Conservation (phyloP, 2,329 filamentous ascomycete species). For the Aspergillus sp. region DNA sequence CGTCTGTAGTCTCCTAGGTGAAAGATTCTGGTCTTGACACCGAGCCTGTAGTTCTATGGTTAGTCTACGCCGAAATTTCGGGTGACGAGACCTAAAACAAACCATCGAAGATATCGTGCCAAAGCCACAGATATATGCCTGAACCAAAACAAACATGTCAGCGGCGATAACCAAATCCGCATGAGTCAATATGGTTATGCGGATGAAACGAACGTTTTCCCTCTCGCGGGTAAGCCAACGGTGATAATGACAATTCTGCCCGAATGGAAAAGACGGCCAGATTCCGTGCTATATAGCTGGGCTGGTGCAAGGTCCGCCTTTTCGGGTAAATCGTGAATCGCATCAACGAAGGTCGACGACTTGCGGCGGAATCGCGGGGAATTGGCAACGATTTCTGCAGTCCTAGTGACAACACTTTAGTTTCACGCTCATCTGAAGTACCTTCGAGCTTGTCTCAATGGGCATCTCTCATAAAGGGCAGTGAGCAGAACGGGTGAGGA, state of each 20-base stretch:
- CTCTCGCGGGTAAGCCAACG: slow-evolving; percentile 86
- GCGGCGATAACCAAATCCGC: background rate
- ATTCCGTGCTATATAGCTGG: slow-evolving; percentile 97
- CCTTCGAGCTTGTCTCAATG: too few species aligned
- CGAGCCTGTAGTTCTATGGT: slow-evolving; percentile 56
- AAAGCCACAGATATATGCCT: slow-evolving; percentile 94
- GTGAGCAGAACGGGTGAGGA: background rate
- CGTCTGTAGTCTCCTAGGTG: slow-evolving; percentile 94
- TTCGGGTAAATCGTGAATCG: slow-evolving; percentile 86
- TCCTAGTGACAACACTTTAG: slow-evolving; percentile 48
- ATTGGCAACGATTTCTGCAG: slow-evolving; percentile 84
- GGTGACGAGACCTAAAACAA: slow-evolving; percentile 21
- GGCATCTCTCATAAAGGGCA: background rate
- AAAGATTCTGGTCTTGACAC: slow-evolving; percentile 96
- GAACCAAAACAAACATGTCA: slow-evolving; percentile 5
- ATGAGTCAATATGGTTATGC: slow-evolving; percentile 2
- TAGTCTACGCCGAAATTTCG: slow-evolving; percentile 1
- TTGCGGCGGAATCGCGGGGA: slow-evolving; percentile 83
- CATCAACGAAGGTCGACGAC: slow-evolving; percentile 94
- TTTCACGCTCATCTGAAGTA: slow-evolving; percentile 5
- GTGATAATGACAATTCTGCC: slow-evolving; percentile 96
- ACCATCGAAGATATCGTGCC: slow-evolving; percentile 88
- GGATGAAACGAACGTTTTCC: slow-evolving; percentile 67
- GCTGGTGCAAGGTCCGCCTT: slow-evolving; percentile 82
- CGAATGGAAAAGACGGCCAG: slow-evolving; percentile 91